These are phyloP conservation scores for Lyophyllum decastes DNA, from an alignment of 768 basidiomycete genomes.

Conservation along the genomic window DNA sequence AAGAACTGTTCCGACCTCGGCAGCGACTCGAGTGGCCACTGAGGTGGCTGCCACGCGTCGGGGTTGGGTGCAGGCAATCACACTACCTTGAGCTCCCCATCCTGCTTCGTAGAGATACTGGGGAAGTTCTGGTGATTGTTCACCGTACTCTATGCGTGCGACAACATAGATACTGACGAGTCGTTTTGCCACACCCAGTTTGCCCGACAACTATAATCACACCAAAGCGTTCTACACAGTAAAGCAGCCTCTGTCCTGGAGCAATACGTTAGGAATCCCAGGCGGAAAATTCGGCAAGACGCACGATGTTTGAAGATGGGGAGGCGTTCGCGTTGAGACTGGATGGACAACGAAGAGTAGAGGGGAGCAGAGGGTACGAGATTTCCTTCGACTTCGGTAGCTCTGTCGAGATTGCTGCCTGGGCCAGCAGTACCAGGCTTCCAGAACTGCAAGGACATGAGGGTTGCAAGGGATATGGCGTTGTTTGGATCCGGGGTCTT, in stretches of 20 bases:
- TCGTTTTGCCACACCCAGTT: slow-evolving; percentile 97
- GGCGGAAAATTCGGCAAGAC: slow-evolving; percentile 22
- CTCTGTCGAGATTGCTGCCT: slow-evolving; percentile 86
- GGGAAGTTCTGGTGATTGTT: slow-evolving; percentile 71
- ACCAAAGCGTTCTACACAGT: slow-evolving; percentile 81
- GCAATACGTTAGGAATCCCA: too few species aligned
- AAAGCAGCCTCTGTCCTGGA: slow-evolving; percentile 75
- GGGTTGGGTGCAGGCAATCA: slow-evolving; percentile 93
- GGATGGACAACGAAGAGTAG: slow-evolving; percentile 59
- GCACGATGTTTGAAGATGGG: slow-evolving; percentile 91
- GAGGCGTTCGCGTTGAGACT: slow-evolving; percentile 75
- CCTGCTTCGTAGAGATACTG: slow-evolving; percentile 93
- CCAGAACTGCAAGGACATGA: slow-evolving; percentile 77
- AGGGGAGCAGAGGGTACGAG: slow-evolving; percentile 67
- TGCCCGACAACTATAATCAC: slow-evolving; percentile 91
- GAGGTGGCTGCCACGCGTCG: slow-evolving; percentile 93
- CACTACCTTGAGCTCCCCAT: slow-evolving; percentile 82
- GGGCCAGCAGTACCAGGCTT: slow-evolving; percentile 86
- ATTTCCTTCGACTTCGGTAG: slow-evolving; percentile 72
- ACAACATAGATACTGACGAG: slow-evolving; percentile 59
- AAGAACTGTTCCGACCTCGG: slow-evolving; percentile 86
- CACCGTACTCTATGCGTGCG: slow-evolving; percentile 7
- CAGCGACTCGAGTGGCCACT: slow-evolving; percentile 86
- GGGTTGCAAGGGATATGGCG: neutral
- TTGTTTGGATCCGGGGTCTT: slow-evolving; percentile 14